Evolutionary conservation across 2,329 filamentous ascomycete genomes (phyloP), one percentile per base, ranked within the genome.

Genomic region (Penicillium digitatum): DNA sequence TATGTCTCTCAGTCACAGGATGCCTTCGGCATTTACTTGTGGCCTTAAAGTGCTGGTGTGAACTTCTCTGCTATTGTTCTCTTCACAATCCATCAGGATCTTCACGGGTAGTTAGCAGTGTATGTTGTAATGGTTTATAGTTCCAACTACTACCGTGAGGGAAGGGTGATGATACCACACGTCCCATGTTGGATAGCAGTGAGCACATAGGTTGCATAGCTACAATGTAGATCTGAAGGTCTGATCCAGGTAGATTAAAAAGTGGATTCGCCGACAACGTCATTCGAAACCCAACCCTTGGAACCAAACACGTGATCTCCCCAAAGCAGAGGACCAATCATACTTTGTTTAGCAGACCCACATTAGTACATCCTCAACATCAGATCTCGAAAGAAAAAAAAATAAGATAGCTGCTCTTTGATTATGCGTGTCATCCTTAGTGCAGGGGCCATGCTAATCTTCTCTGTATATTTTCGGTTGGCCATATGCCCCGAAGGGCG

Each of bases 391-490:
- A 43, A 11, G 11, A 5, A 24, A 84, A 85, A 86, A 86, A 87
- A 84, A 83, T 82, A 77, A 79, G 79, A 79, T 81, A 82, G 84
- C 81, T 83, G 86, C 85, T 87, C 86, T 88, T 87, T 87, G 84
- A 84, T 85, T 83, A 80, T 87, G 85, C 85, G 86, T 91, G 88
- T 92, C 89, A 93, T 92, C 89, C 89, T 93, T 93, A 91, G 88
- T 84, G 82, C 82, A 85, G 82, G 82, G 86, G 86, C 86, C 86
- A 88, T 88, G 86, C 87, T 88, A 88, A 87, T 87, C 82, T 87
- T 87, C 83, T 87, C 83, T 86, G 81, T 85, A 83, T 83, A 80
- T 80, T 82, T 83, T 81, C 80, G 83, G 79, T 81, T 83, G 81
- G 83, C 81, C 79, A 82, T 80, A 81, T 81, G 76, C 59, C 73